These are phyloP conservation scores for Xylariomycetidae sp. DNA, from an alignment of 2,329 filamentous ascomycete genomes.

Conservation along the genomic window DNA sequence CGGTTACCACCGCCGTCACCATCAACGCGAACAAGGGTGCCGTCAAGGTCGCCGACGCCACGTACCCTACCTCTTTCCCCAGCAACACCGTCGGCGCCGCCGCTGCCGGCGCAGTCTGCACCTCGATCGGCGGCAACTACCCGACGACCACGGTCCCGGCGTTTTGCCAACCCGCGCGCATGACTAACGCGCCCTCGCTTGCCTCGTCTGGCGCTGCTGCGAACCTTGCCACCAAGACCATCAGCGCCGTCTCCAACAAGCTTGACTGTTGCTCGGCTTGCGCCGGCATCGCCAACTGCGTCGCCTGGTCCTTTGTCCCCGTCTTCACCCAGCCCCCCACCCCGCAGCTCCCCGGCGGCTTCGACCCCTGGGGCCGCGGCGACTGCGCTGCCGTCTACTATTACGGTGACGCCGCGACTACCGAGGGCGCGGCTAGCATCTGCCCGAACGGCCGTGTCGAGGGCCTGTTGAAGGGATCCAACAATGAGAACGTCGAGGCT, in stretches of 20 bases:
- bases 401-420: slow-evolving; percentile 11
- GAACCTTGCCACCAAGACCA: slow-evolving; percentile 17
- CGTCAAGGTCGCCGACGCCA: slow-evolving; percentile 7
- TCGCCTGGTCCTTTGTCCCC: slow-evolving; percentile 24
- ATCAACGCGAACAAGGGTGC: slow-evolving; percentile 19
- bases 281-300: slow-evolving; percentile 25
- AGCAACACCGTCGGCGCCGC: neutral
- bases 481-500: too few species aligned
- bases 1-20: slow-evolving; percentile 12
- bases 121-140: slow-evolving; percentile 18
- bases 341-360: slow-evolving; percentile 20
- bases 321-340: slow-evolving; percentile 15
- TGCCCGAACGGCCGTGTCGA: slow-evolving; percentile 18
- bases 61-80: neutral
- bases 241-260: slow-evolving; percentile 22
- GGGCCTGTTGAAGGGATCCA: slow-evolving; percentile 8
- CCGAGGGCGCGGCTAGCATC: slow-evolving; percentile 4
- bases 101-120: slow-evolving; percentile 11
- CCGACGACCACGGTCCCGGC: slow-evolving; percentile 21
- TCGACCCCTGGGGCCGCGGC: slow-evolving; percentile 25
- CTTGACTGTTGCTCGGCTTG: slow-evolving; percentile 24
- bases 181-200: slow-evolving; percentile 18
- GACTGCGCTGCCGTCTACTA: slow-evolving; percentile 23
- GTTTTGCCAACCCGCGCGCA: slow-evolving; percentile 24
- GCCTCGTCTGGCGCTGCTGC: neutral